A percentile compares a stretch with the other conserved stretches of the same genome.
Conservation (phyloP, 768 basidiomycete genomes). For the Suillus alpinus region DNA sequence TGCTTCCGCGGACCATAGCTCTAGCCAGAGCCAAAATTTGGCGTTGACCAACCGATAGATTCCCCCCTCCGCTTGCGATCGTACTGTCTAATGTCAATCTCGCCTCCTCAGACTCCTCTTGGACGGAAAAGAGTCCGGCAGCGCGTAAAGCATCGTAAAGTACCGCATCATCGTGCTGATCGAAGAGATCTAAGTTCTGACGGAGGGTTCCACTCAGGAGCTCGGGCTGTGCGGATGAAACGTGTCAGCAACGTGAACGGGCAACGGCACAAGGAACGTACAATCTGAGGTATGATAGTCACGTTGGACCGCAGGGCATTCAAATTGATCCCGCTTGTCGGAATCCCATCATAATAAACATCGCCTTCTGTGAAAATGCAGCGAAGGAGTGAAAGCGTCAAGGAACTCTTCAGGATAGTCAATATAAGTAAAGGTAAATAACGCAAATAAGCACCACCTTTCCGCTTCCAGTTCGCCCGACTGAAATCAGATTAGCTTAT, state of each 20-base stretch:
- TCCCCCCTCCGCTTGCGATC: slow-evolving; percentile 43
- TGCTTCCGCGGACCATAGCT: slow-evolving; percentile 55
- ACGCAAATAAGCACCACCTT: slow-evolving; percentile 29
- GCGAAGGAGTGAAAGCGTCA: slow-evolving; percentile 52
- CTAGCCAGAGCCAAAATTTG: slow-evolving; percentile 60
- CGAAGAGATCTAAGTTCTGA: slow-evolving; percentile 61
- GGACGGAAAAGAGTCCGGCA: slow-evolving; percentile 43
- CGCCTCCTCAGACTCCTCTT: slow-evolving; percentile 34
- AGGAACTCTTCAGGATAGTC: slow-evolving; percentile 35
- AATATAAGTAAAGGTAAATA: background rate
- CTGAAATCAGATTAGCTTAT: slow-evolving; percentile 24
- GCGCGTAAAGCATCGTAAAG: slow-evolving; percentile 50
- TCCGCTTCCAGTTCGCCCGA: slow-evolving; percentile 60
- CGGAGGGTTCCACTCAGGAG: slow-evolving; percentile 55
- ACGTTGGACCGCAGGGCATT: slow-evolving; percentile 50
- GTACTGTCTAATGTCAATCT: slow-evolving; percentile 43
- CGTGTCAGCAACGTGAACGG: background rate
- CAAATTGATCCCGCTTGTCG: slow-evolving; percentile 46
- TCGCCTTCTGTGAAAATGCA: slow-evolving; percentile 52
- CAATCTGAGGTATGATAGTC: slow-evolving; percentile 59
- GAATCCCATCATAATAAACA: slow-evolving; percentile 50
- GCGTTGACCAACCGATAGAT: slow-evolving; percentile 57
- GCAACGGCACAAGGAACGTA: slow-evolving; percentile 24
- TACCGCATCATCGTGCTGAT: slow-evolving; percentile 48
- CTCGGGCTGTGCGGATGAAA: slow-evolving; percentile 35